These are phyloP conservation scores for Paramecium pentaurelia DNA, from an alignment of 73 alveolate species.

Conservation along the genomic window DNA sequence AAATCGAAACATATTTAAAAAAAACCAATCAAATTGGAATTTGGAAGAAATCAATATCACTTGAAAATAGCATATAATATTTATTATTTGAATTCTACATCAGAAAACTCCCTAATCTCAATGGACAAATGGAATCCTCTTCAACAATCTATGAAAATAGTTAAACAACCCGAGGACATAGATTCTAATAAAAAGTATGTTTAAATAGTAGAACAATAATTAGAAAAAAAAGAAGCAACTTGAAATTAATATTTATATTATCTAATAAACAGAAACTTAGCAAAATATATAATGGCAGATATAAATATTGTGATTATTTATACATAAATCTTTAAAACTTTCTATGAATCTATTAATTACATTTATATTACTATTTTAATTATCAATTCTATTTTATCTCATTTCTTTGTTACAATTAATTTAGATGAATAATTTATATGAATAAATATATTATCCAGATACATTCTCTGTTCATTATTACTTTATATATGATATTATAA, in stretches of 20 bases:
- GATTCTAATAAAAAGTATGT: not conserved
- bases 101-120: not conserved
- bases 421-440: not conserved
- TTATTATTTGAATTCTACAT: not conserved
- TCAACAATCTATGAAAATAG: not conserved
- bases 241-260: not conserved
- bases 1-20: not conserved
- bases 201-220: not conserved
- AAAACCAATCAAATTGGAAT: not conserved
- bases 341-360: not conserved
- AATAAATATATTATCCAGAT: conserved; percentile 21
- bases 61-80: not conserved
- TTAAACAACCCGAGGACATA: not conserved
- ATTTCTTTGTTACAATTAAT: not conserved
- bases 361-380: not conserved
- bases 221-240: not conserved
- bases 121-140: not conserved
- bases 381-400: not conserved
- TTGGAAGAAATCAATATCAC: not conserved
- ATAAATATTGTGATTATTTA: not conserved
- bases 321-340: not conserved
- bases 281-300: not conserved
- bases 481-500: no score
- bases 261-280: not conserved
- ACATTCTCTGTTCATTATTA: not conserved